A percentile compares a stretch with the other conserved stretches of the same genome.
phyloP scores from a whole-genome alignment of 1,139 yeast genomes.

The Saccharomyces pastorianus region DNA sequence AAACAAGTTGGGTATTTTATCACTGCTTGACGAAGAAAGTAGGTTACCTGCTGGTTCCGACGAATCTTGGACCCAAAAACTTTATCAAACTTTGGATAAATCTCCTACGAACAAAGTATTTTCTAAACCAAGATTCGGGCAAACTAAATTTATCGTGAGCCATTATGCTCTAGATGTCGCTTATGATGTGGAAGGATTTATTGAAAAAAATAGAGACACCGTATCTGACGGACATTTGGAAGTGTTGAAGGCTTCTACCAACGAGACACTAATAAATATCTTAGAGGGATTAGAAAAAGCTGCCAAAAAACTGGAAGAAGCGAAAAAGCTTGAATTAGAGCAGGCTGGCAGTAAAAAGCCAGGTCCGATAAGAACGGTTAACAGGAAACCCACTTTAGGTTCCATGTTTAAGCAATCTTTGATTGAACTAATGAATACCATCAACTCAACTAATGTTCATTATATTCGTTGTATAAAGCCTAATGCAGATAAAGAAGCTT shows the following conservation, averaged over 20 bases:
- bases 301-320: constrained; percentile 42
- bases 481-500: constrained; percentile 87
- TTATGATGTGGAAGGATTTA: constrained; percentile 90
- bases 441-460: constrained; percentile 91
- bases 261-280: constrained; percentile 56
- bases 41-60: constrained; percentile 93
- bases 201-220: constrained; percentile 96
- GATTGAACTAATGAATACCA: constrained; percentile 89
- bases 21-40: constrained; percentile 91
- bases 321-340: constrained; percentile 35
- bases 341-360: constrained; percentile 38
- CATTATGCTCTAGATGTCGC: constrained; percentile 96
- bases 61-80: constrained; percentile 85
- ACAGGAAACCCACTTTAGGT: constrained; percentile 88
- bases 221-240: constrained; percentile 95
- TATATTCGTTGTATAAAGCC: constrained; percentile 98
- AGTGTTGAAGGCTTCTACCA: constrained; percentile 64
- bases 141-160: constrained; percentile 80
- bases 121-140: constrained; percentile 93
- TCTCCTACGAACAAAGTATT: constrained; percentile 74
- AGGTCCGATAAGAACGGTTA: constrained; percentile 38
- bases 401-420: constrained; percentile 89
- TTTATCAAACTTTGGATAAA: constrained; percentile 79
- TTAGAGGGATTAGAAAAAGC: constrained; percentile 58
- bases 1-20: constrained; percentile 78